Base-by-base conservation (phyloP, 2,329 filamentous ascomycete genomes). In the Sphaerostilbella broomeana region DNA sequence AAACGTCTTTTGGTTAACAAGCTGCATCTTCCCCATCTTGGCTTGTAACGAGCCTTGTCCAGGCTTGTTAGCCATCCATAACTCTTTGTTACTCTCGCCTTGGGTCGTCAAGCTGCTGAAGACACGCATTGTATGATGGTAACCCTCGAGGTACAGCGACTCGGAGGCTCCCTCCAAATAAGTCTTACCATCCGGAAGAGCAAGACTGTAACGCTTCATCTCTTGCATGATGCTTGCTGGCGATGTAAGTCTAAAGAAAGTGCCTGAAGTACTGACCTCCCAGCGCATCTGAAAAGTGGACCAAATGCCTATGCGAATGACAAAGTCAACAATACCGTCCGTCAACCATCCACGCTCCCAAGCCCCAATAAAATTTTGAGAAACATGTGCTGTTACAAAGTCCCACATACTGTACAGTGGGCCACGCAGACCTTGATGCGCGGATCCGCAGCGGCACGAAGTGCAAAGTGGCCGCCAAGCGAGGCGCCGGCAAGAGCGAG, bases 391-490 rank as follows among this genome's bases (percentile, higher is more conserved):
- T 8, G 45, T 51, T 10, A 37, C 51, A 28, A 55, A 51, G 27
- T 52, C 50, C 46, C 47, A 51, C 40, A 52, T 38, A 29, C 45
- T 44, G 29, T 46, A 44, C 16, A 51, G 39, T 6, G 49, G 49
- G 33, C 47, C 44, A 30, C 28, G 8, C 28, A 30, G 4, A 16
- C 28, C 11, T 30, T 30, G 28, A 30, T 30, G n/a, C 28, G 28
- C n/a, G 4, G 13, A 47, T 71, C 67, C 0, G 51, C 47, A 0
- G 62, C 64, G 2, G 51, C 63, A 0, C 70, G 62, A 6, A 73
- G 55, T 1, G 68, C 64, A 33, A 61, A 64, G 45, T 72, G 72
- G 1, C 61, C 70, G 3, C 70, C 68, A 45, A 70, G 53, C 2
- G 61, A 61, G 0, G 59, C 55, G 0, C 68, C 67, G 2, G 49